Base-by-base conservation (phyloP, 306 rosid species). In the Dryas octopetala region DNA sequence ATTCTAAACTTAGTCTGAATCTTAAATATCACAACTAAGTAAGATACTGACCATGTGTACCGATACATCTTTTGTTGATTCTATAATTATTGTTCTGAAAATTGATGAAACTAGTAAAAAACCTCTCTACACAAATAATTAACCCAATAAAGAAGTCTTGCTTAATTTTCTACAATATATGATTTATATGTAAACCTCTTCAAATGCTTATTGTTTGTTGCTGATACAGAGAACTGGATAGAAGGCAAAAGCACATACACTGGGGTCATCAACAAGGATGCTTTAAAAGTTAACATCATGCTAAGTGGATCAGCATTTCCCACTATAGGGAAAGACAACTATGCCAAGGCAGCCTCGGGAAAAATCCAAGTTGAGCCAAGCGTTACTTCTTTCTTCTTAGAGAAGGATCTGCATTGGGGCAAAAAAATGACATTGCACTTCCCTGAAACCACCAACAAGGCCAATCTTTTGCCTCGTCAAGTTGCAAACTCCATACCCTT, bases 401-500 rank as follows among this genome's bases (percentile, higher is more conserved):
- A 70, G 9, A 68, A 61, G 1, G 75, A 69, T 16, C 62, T 77
- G 9, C 63, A 43, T 15, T 8, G n/a, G 9, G 76, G 76, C 48
- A 60, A 49, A 3, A 70, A 58, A 14, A 60, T 69, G 64, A 77
- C 26, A 7, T 40, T 77, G 32, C 52, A 68, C 60, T 77, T 69
- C 55, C 66, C 80, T 12, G 13, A 68, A 59, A 38, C 19, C 62
- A 0, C 51, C 19, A 58, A 68, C 47, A 4, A 19, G 0, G 76
- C 70, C 0, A 48, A 46, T 15, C 51, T 71, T 17, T 8, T 78
- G 57, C 55, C 76, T 1, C 62, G 50, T 5, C 28, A 16, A n/a
- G 38, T 66, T 13, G 69, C 81, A 1, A 32, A 50, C 2, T 49
- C 80, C 8, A 69, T 23, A 7, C 84, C 85, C 4, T 62, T 81